Evolutionary conservation across 1,139 yeast genomes (phyloP), one percentile per base, ranked within the genome.

Genomic region (Pichia sp.): DNA sequence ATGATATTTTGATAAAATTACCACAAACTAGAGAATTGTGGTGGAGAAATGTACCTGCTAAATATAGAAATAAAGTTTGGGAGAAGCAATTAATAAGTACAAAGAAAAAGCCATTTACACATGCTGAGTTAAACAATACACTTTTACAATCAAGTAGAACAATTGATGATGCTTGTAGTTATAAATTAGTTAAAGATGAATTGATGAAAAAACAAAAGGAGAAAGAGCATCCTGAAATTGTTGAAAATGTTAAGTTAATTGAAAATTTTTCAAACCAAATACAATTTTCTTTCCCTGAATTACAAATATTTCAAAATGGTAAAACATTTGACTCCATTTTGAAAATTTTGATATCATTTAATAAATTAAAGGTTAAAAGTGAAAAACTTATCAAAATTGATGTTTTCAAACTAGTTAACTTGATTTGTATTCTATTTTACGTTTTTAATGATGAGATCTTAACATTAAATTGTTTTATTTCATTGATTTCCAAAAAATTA

Each of bases 21-120:
- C 69, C 79, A 0, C 60, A 69, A 19, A 70, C 77, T 9, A 70
- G 83, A 50, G 83, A 80, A 52, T 68, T 82, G 53, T 81, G 84
- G 78, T 84, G 89, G 88, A 69, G 87, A 50, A 88, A 88, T 2
- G 67, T 84, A 1, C 84, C 88, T 4, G 62, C 64, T 42, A 49
- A 49, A n/a, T 63, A 74, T 22, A 69, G 91, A 45, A 66, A 72
- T 9, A 65, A 65, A 16, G 70, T 83, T 6, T 84, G 91, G 91
- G 66, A 50, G 19, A 50, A 34, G 30, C 62, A 58, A 31, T 44
- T 57, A 33, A 68, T 77, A 36, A 79, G 79, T 14, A 72, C 71
- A 53, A 58, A 63, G n/a, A 61, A 66, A 42, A 36, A 42, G 53
- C 16, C 43, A 6, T 22, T 47, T 39, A 52, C 46, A 11, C 22